Base-by-base conservation (phyloP, 352 stramenopile genomes). In the Peronosclerospora sorghi region DNA sequence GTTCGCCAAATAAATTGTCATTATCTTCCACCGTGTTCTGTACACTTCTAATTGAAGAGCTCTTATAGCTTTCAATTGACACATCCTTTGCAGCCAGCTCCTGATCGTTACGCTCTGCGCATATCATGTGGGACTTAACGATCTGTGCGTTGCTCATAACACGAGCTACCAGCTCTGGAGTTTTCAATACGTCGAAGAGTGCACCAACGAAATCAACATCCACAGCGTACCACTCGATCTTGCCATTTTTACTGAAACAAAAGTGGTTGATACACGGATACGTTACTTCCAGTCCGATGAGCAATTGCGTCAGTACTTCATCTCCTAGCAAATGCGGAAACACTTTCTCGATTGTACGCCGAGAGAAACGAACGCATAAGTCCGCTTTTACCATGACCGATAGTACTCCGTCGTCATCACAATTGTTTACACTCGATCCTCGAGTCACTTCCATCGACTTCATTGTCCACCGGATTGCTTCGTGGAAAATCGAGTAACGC, bases 401-500 rank as follows among this genome's bases (percentile, higher is more conserved):
- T 0, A 70, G 34, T n/a, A 30, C 32, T 6, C 35, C 34, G 0
- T 54, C 57, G 4, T 59, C 40, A 61, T 62, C 41, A 45, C 51
- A 20, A 62, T 72, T 42, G 66, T 53, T 20, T 0, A 6, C 8
- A 13, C 29, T 55, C 20, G 43, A 8, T 1, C 36, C 24, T 43
- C 35, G 27, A 4, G 54, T 27, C 14, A 80, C 32, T 14, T 64
- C 54, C 26, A 80, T 38, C 18, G 66, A 69, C 36, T 55, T 63
- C 42, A 82, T 55, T 7, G 57, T 56, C 51, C 64, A 78, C 32
- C 60, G 37, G n/a, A 84, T 59, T 8, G 55, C 42, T 1, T 55
- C 43, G 44, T 77, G 55, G 40, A 60, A 75, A 13, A 62, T 35
- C n/a, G 67, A 73, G 53, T 84, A 80, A 29, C 64, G 65, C 32